Evolutionary conservation across 495 filamentous ascomycete species (phyloP).

Genomic region (Astrothelium subdiscretum): DNA sequence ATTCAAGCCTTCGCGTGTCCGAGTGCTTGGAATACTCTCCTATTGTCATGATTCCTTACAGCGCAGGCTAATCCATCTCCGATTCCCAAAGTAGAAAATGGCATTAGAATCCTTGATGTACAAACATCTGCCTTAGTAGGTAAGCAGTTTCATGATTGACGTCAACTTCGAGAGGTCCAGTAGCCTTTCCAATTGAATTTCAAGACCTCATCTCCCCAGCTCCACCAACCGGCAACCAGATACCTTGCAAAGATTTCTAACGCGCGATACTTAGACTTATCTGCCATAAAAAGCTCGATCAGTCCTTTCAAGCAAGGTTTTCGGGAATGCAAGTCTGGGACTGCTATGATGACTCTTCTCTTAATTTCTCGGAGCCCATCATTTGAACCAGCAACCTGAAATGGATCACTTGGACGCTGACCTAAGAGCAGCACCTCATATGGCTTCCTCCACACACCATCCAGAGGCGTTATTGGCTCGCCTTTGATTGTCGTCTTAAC

Average conservation of each 20-base stretch:
- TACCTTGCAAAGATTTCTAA: conserved; percentile 85
- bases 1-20: too few relatives aligned
- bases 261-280: conserved; percentile 40
- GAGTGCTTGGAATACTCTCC: too few relatives aligned
- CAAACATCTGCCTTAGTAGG: not conserved
- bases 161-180: conserved; percentile 38
- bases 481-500: conserved; percentile 66
- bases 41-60: too few relatives aligned
- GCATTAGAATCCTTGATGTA: not conserved
- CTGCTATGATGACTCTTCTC: conserved; percentile 56
- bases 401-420: not conserved
- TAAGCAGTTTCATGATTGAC: not conserved
- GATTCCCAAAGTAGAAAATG: too few relatives aligned
- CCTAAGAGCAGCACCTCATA: conserved; percentile 78
- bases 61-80: too few relatives aligned
- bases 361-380: conserved; percentile 16
- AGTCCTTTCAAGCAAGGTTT: conserved; percentile 63
- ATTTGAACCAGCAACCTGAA: not conserved
- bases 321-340: conserved; percentile 83
- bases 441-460: conserved; percentile 65
- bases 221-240: conserved; percentile 78
- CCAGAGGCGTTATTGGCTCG: conserved; percentile 55
- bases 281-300: conserved; percentile 40
- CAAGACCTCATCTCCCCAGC: conserved; percentile 77
- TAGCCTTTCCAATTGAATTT: conserved; percentile 61